Evolutionary conservation across 108 stramenopile genomes (phyloP).

Genomic region (Epithemia pelagica): DNA sequence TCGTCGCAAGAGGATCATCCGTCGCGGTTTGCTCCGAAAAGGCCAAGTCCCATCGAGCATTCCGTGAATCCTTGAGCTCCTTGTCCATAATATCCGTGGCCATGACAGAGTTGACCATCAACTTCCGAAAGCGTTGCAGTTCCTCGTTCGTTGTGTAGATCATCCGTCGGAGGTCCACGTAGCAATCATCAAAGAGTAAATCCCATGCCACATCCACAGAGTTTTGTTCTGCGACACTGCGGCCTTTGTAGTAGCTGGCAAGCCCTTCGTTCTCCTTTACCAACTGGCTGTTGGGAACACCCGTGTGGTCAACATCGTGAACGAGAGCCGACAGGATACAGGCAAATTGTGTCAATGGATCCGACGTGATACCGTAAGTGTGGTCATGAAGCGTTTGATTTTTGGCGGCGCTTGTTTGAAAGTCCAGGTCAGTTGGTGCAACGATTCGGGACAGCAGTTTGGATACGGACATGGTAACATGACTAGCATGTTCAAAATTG

Average conservation of each 20-base stretch:
- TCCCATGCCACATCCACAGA: slow-evolving; percentile 40
- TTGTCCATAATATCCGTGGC: slow-evolving; percentile 44
- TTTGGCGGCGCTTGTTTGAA: background rate
- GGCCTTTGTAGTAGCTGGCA: slow-evolving; percentile 25
- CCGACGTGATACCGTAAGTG: slow-evolving; percentile 39
- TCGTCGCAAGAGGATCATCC: background rate
- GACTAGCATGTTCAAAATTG: slow-evolving; percentile 39
- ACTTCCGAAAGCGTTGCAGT: slow-evolving; percentile 30
- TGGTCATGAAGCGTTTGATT: slow-evolving; percentile 18
- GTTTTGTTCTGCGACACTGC: slow-evolving; percentile 48
- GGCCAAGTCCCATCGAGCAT: slow-evolving; percentile 38
- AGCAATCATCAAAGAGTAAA: slow-evolving; percentile 28
- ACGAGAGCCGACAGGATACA: slow-evolving; percentile 44
- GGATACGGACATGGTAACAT: slow-evolving; percentile 29
- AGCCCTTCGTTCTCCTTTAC: slow-evolving; percentile 29
- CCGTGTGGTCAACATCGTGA: slow-evolving; percentile 57
- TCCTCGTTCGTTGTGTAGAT: slow-evolving; percentile 27
- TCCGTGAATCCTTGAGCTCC: slow-evolving; percentile 18
- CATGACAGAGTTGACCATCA: slow-evolving; percentile 36
- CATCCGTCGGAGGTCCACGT: slow-evolving; percentile 12
- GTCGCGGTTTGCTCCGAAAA: slow-evolving; percentile 10
- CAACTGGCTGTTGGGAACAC: slow-evolving; percentile 44
- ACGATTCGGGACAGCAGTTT: slow-evolving; percentile 33
- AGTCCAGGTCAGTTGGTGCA: slow-evolving; percentile 10
- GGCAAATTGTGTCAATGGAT: slow-evolving; percentile 52